Evolutionary conservation across 1,284 basidiomycete genomes (phyloP).

Genomic region (Tilletiaria anomala): DNA sequence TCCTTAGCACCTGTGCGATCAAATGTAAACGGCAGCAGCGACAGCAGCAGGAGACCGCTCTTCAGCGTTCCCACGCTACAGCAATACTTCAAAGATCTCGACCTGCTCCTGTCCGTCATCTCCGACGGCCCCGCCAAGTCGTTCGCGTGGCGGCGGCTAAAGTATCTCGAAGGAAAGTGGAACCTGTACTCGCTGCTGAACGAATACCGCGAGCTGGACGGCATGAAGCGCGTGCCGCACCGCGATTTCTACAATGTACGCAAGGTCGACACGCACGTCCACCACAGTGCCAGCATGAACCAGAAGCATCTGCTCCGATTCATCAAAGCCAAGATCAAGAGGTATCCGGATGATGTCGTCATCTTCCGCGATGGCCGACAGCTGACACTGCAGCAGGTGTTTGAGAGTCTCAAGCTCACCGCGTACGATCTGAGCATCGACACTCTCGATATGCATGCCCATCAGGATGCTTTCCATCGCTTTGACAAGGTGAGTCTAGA

Average conservation of each 20-base stretch:
- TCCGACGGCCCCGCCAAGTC: slow-evolving; percentile 89
- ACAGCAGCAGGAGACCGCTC: slow-evolving; percentile 42
- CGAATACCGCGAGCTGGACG: slow-evolving; percentile 82
- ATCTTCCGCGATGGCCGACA: slow-evolving; percentile 84
- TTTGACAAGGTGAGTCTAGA: too few species aligned
- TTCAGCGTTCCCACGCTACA: slow-evolving; percentile 71
- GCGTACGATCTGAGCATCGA: slow-evolving; percentile 98
- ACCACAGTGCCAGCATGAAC: slow-evolving; percentile 98
- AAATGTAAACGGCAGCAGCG: not conserved
- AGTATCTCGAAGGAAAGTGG: slow-evolving; percentile 90
- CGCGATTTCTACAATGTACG: slow-evolving; percentile 92
- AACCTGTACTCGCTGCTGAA: slow-evolving; percentile 84
- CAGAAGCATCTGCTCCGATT: slow-evolving; percentile 98
- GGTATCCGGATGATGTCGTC: slow-evolving; percentile 69
- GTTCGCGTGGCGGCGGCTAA: slow-evolving; percentile 81
- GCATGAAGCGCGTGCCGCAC: slow-evolving; percentile 66
- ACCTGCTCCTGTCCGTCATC: slow-evolving; percentile 54
- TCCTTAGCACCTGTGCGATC: too few species aligned
- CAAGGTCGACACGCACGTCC: slow-evolving; percentile 94
- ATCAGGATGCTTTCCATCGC: slow-evolving; percentile 90
- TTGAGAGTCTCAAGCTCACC: slow-evolving; percentile 81
- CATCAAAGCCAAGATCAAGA: slow-evolving; percentile 95
- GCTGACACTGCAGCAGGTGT: slow-evolving; percentile 81
- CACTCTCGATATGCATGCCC: slow-evolving; percentile 98
- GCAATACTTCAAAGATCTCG: slow-evolving; percentile 94